Evolutionary conservation across 768 basidiomycete species (phyloP).

Genomic region (Collybia sordida): DNA sequence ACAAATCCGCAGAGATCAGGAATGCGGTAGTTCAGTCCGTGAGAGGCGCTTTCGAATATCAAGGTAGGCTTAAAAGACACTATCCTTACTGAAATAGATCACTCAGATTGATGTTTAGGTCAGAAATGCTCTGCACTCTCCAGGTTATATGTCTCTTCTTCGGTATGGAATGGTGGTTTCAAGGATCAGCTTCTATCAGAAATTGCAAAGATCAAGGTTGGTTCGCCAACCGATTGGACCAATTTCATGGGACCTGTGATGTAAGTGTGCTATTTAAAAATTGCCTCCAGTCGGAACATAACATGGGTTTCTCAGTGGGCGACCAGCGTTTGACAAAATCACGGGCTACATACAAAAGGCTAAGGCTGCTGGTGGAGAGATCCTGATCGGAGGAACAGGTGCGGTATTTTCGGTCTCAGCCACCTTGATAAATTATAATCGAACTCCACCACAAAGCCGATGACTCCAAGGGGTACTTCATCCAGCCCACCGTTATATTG

Average conservation of each 20-base stretch:
- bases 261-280: slow-evolving; percentile 39
- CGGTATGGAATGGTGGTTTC: slow-evolving; percentile 85
- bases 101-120: slow-evolving; percentile 39
- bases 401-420: slow-evolving; percentile 13
- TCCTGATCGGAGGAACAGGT: slow-evolving; percentile 85
- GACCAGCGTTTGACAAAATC: slow-evolving; percentile 88
- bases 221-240: slow-evolving; percentile 67
- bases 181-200: slow-evolving; percentile 75
- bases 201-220: slow-evolving; percentile 83
- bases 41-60: slow-evolving; percentile 93
- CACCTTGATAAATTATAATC: not conserved
- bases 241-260: slow-evolving; percentile 98
- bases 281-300: not conserved
- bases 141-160: slow-evolving; percentile 84
- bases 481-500: slow-evolving; percentile 92
- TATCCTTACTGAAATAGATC: not conserved
- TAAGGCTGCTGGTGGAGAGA: slow-evolving; percentile 84
- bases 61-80: slow-evolving; percentile 51
- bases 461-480: slow-evolving; percentile 89
- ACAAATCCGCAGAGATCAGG: slow-evolving; percentile 79
- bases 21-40: slow-evolving; percentile 91
- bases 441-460: slow-evolving; percentile 48
- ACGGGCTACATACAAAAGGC: slow-evolving; percentile 82
- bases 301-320: slow-evolving; percentile 48
- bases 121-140: slow-evolving; percentile 98